Base-by-base conservation (phyloP, 2,329 filamentous ascomycete genomes). In the Purpureocillium lavendulum region DNA sequence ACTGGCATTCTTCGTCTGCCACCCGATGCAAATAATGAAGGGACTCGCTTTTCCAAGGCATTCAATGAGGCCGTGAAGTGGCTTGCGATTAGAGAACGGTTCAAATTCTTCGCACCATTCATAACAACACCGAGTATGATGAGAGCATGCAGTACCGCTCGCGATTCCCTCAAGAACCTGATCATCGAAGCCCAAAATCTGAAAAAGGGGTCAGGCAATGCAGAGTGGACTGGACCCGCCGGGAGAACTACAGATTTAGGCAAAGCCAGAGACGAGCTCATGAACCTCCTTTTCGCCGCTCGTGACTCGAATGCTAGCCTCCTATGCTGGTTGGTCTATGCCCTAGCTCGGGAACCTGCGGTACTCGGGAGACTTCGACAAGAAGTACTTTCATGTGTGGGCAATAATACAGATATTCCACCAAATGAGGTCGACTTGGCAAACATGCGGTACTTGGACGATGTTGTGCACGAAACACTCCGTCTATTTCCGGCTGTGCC, bases 91-190 rank as follows among this genome's bases (percentile, higher is more conserved):
- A 38, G 40, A 31, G 40, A 41, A 24, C 40, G 40, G 7, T 41
- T 41, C 40, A 41, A 41, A 17, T 30, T 38, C 35, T 38, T 41
- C 14, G 40, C 40, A 11, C 38, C 35, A 35, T 30, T 41, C 5
- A 35, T 41, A 4, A 35, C 40, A 17, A 38, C 35, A 18, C 40
- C 40, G 4, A 24, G 2, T 6, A 14, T 41, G 35, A 8, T 32
- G 2, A 32, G 21, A 24, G 10, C 35, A 31, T 41, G 24, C 24
- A 7, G 8, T 31, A 34, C 34, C 8, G 38, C 41, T 11, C 41
- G 41, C 14, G 37, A 33, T 33, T 43, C 38, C 30, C 15, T 43
- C 4, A 37, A 36, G 18, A 43, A 33, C 11, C 36, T 43, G 41
- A 40, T 43, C 21, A 24, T 33, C 16, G 37, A 35, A 16, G 39